Conservation (phyloP, 225 moss, liverwort and hornwort genomes). For the Thuidium tamariscinum region DNA sequence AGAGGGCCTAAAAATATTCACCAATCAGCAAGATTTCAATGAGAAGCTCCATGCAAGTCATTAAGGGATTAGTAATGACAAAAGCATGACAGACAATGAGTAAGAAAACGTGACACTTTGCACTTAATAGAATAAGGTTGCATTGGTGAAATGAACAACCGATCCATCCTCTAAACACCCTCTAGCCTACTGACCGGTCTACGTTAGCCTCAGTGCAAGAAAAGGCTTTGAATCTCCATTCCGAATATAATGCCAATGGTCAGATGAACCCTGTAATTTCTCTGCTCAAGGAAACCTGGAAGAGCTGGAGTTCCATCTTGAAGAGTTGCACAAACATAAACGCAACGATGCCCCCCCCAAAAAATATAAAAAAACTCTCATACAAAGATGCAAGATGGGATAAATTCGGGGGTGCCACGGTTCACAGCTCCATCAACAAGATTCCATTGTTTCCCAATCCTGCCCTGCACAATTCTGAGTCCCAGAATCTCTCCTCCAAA, state of each 20-base stretch:
- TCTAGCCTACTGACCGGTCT: neutral
- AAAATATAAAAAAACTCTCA: neutral
- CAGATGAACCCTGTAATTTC: neutral
- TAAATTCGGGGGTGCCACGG: neutral
- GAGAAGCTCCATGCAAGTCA: neutral
- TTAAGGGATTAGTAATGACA: neutral
- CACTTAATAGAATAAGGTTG: neutral
- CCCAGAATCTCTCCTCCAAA: neutral
- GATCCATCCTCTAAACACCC: neutral
- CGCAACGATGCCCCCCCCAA: too few relatives aligned
- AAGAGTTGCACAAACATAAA: neutral
- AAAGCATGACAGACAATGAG: neutral
- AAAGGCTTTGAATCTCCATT: neutral
- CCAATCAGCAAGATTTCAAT: neutral
- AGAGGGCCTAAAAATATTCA: neutral
- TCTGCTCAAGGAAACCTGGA: neutral
- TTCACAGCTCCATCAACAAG: neutral
- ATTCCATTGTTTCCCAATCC: neutral
- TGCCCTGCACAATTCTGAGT: neutral
- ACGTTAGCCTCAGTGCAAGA: neutral
- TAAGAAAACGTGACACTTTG: neutral
- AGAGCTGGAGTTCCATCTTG: neutral
- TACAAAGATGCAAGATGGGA: neutral
- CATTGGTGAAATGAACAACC: neutral
- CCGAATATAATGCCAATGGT: neutral